Base-by-base conservation (phyloP, 306 rosid genomes). In the Lathyrus sativus region DNA sequence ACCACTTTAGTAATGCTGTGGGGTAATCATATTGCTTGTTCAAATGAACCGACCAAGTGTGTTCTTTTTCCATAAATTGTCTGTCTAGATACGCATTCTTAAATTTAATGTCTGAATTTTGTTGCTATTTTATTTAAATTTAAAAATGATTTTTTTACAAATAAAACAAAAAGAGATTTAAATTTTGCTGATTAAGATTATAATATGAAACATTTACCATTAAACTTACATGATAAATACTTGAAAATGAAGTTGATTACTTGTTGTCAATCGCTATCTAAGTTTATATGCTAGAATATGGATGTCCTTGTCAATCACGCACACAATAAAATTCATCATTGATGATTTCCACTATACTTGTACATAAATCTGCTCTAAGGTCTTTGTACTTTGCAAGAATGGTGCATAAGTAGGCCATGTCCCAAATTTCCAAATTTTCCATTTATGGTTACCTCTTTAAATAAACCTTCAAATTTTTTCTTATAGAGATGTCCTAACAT, bases 11-110 rank as follows among this genome's bases (percentile, higher is more conserved):
- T 55, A 54, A 42, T 73, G 24, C 22, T 19, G 22, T 19, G 22
- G 22, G 22, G 22, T 19, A 19, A 19, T 19, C 22, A 74, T 64
- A 42, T 14, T n/a, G 44, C 11, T 61, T 60, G 70, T 51, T 68
- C 12, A 76, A 64, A 55, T 54, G 38, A 76, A 76, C 72, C 80
- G 76, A 70, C 76, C 80, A 63, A 70, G 24, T 22, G 39, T 54
- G 61, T 51, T 45, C 26, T 11, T 53, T 53, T 46, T 56, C 3
- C 35, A 69, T 29, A 53, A 50, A 5, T 33, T 33, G 37, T 33
- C 37, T 31, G 5, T 7, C 5, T 6, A 31, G 1, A 31, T 1
- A 26, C 2, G 2, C 24, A 22, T 2, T 31, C 35, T 31, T 31
- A 31, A 31, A 31, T 31, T 31, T 31, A 31, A 7, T 31, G 35